Base-by-base conservation (phyloP, 805 yeast genomes). In the Cyberlindnera euphorbiiphila region DNA sequence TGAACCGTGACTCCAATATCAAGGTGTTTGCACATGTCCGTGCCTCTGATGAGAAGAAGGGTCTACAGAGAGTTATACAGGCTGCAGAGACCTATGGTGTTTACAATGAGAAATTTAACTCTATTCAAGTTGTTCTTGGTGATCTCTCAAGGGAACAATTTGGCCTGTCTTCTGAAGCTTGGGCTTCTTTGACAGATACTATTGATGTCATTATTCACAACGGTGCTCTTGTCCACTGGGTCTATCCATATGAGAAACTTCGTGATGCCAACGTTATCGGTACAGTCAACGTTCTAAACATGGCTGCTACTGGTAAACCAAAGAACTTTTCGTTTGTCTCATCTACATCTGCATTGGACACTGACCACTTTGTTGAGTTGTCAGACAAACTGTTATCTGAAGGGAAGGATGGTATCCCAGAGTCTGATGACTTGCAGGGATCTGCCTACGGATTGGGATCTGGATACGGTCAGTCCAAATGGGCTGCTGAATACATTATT, bases 161-260 rank as follows among this genome's bases (percentile, higher is more conserved):
- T 57, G 98, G 97, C 0, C 54, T 86, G 36, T 49, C 64, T 13
- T 69, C 71, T 24, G 59, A 51, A 4, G 64, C 66, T 22, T 93
- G 96, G 95, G 29, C 49, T 2, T 33, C 53, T 7, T 71, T 93
- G 42, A 65, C 77, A 9, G 61, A 73, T 12, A 63, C 67, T 1
- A 68, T 91, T 41, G 98, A 94, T 60, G 81, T 81, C 4, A 79
- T 93, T 36, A 76, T 93, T 45, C 99, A 93, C 62, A 93, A 93
- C 52, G 98, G 98, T 68, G 99, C 99, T 13, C 70, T 89, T 45
- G 99, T 93, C 25, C 98, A 93, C 61, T 93, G 99, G 99, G 96
- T 89, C 2, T 93, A 85, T 60, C 98, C 98, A 19, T 93, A 93
- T 64, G 66, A 82, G 32, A 85, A 85, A 48, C 69, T 93, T 54